Conservation (phyloP, 345 rosid genomes). For the Salix viminalis region DNA sequence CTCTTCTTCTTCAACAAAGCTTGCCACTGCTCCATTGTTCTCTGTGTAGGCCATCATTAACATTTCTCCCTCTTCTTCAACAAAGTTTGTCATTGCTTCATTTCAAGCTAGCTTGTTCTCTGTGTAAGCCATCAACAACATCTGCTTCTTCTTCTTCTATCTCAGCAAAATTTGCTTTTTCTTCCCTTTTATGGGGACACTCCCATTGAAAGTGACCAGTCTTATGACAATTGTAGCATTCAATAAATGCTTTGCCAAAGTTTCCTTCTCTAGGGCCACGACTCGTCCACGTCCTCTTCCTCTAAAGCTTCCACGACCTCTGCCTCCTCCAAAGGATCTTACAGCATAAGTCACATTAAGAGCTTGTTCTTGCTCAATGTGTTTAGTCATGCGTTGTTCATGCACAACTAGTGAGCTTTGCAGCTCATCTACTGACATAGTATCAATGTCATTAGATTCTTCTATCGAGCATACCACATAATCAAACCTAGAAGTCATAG, state of each 20-base stretch:
- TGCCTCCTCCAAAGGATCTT: no score
- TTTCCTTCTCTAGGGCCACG: not conserved
- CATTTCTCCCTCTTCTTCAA: no score
- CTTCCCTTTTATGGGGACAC: not conserved
- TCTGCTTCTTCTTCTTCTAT: no score
- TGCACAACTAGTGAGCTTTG: not conserved
- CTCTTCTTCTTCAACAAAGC: not conserved
- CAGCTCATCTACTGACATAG: not conserved
- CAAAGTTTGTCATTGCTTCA: no score
- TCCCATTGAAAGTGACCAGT: not conserved
- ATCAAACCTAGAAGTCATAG: no score
- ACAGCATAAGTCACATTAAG: not conserved
- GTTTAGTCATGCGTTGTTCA: not conserved
- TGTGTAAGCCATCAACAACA: no score
- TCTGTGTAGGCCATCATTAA: no score
- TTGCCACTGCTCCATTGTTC: no score
- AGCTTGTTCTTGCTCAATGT: not conserved
- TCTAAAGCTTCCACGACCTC: no score
- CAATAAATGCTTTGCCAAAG: not conserved
- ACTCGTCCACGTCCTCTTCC: not conserved
- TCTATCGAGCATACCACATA: no score
- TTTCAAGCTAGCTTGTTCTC: no score
- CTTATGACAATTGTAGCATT: not conserved
- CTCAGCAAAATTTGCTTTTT: not conserved
- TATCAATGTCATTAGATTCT: not conserved